Evolutionary conservation across 1,284 basidiomycete genomes (phyloP), one percentile per base, ranked within the genome.

Genomic region (Xanthoconium separans): DNA sequence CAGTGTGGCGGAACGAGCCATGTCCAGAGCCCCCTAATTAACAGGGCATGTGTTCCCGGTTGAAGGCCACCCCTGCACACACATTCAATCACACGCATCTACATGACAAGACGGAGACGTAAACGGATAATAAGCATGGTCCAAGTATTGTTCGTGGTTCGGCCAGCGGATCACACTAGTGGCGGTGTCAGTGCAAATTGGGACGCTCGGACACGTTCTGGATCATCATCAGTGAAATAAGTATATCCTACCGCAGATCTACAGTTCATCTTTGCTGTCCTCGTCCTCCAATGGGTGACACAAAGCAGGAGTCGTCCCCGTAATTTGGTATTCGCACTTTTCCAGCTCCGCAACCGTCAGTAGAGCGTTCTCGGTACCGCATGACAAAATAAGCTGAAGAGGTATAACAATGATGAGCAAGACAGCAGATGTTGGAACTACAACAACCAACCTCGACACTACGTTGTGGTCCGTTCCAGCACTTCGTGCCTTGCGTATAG

Each of bases 381-480:
- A 99, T 5, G 82, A 77, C 49, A 97, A 71, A 49, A 91, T 76
- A 24, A 99, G 80, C 88, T 94, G 60, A 22, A 49, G 27, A 13
- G 33, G 24, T 42, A 7, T 51, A 27, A 33, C 6, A 37, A 33
- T 39, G 20, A 47, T 48, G 40, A 58, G 53, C n/a, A 36, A 48
- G 44, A 18, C 24, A 53, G 41, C 4, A 13, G 44, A 50, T 36
- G 12, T 24, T 43, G 2, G 47, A 6, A 51, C 44, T 16, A 22
- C 6, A 48, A 51, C 24, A 73, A 76, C 57, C 70, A 7, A 91
- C 92, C 62, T 84, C 76, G 18, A 92, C 84, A 60, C 82, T 93
- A 20, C 94, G 85, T 60, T 90, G 82, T 2, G 96, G 96, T 0
- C 96, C 96, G 67, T 99, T 99, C 96, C 96, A 99, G 78, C 96